Evolutionary conservation across 2,329 filamentous ascomycete genomes (phyloP), one percentile per base, ranked within the genome.

Genomic region (Phialocephala sp.): DNA sequence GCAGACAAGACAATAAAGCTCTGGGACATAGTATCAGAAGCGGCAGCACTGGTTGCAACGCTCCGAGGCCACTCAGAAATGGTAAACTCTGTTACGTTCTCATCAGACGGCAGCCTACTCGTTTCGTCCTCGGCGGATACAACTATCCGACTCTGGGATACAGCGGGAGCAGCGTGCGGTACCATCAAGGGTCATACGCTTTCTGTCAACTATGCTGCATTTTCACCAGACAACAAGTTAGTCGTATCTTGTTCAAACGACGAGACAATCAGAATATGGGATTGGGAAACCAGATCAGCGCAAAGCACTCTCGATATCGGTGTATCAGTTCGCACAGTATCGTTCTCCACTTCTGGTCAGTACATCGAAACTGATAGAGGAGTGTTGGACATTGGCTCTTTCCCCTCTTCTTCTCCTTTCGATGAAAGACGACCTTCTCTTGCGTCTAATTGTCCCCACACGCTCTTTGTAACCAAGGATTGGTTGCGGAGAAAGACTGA

Each of bases 1-100:
- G 3, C 32, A 2, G 55, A 64, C 47, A 36, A 20, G 8, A 59
- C 55, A 5, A 24, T 69, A 8, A 9, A 37, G 54, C 18, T 64
- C 4, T 66, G 56, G 65, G 32, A 63, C 22, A 32, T 32, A 32
- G 27, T 6, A 32, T 32, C 39, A 32, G 18, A 9, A 8, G 2
- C 35, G n/a, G 59, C 47, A 24, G 24, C 4, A 11, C 20, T 37
- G 15, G 1, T 2, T 18, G n/a, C 22, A 8, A n/a, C 20, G 18
- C 27, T 50, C 20, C 37, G 14, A 18, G 47, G 59, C 24, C 41
- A 52, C 37, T 22, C 20, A 20, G 24, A 14, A 4, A 5, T 1
- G 2, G 24, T 60, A 12, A 8, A 37, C 3, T 2, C 22, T 4
- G 43, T 20, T 2, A 24, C 41, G 5, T 36, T 56, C 32, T 56